Evolutionary conservation across 345 rosid species (phyloP).

Genomic region (Adansonia digitata): DNA sequence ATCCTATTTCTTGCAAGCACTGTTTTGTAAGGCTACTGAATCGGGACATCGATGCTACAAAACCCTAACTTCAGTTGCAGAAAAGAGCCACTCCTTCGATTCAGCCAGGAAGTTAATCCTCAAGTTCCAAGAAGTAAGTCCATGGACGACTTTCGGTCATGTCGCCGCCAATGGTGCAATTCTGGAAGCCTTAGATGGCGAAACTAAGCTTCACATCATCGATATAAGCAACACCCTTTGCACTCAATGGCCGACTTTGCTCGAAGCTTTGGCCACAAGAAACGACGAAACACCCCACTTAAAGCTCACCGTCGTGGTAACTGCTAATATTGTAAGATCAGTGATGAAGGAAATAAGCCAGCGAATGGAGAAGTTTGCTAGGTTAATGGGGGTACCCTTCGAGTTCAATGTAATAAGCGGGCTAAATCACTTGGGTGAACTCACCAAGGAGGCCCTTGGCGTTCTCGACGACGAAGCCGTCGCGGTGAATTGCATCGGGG

Average conservation of each 20-base stretch:
- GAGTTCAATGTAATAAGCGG: constrained; percentile 50
- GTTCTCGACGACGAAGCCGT: constrained; percentile 56
- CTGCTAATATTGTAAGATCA: constrained; percentile 35
- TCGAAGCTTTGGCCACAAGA: constrained; percentile 66
- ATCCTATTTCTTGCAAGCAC: constrained; percentile 65
- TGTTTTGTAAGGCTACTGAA: constrained; percentile 61
- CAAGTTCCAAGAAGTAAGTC: constrained; percentile 80
- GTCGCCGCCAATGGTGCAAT: constrained; percentile 79
- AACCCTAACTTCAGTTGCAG: constrained; percentile 61
- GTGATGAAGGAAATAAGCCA: constrained; percentile 68
- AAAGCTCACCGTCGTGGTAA: constrained; percentile 64
- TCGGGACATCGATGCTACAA: constrained; percentile 59
- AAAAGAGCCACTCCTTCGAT: constrained; percentile 54
- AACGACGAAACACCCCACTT: constrained; percentile 62
- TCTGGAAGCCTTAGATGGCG: constrained; percentile 67
- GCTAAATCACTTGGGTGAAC: constrained; percentile 35
- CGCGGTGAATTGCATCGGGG: constrained; percentile 60
- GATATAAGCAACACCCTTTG: constrained; percentile 78
- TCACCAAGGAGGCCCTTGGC: constrained; percentile 41
- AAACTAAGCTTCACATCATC: constrained; percentile 55
- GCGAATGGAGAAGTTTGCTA: constrained; percentile 77
- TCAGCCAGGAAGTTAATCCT: constrained; percentile 60
- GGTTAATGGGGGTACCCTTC: constrained; percentile 80
- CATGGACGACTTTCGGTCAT: constrained; percentile 80
- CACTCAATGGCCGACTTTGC: constrained; percentile 82